phyloP scores from a whole-genome alignment of 2,329 filamentous ascomycete species.

The Cucurbitaria berberidis region DNA sequence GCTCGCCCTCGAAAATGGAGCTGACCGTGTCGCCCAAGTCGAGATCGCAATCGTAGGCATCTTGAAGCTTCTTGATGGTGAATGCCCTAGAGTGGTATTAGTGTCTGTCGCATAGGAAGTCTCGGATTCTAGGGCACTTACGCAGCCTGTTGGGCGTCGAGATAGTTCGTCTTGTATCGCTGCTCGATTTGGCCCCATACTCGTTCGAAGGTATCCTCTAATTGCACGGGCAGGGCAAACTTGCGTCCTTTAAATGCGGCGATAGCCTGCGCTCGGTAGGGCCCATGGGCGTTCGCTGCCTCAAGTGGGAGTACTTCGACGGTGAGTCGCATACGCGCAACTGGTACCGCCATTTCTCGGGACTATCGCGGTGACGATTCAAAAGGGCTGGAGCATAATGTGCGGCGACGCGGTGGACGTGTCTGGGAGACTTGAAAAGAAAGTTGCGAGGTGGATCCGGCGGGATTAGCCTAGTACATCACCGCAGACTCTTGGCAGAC shows the following conservation, averaged over 20 bases:
- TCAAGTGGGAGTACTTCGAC: conserved; percentile 37
- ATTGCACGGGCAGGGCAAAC: conserved; percentile 40
- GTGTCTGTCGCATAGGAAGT: neutral
- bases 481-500: neutral
- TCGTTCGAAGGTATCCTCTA: conserved; percentile 35
- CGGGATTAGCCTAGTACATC: neutral
- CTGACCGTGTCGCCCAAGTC: conserved; percentile 45
- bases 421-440: neutral
- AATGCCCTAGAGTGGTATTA: conserved; percentile 28
- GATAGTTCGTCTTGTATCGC: conserved; percentile 45
- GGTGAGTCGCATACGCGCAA: conserved; percentile 36
- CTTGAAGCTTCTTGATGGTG: conserved; percentile 46
- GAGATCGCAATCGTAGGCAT: conserved; percentile 45
- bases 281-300: conserved; percentile 29
- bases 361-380: neutral
- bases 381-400: neutral
- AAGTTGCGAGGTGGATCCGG: conserved; percentile 1
- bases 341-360: conserved; percentile 13
- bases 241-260: conserved; percentile 42
- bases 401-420: neutral
- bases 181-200: conserved; percentile 42
- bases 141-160: conserved; percentile 26
- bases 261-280: conserved; percentile 20
- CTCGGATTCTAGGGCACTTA: conserved; percentile 12
- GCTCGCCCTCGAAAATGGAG: conserved; percentile 41